These are phyloP conservation scores for Globisporangium polare DNA, from an alignment of 352 stramenopile genomes.

Conservation along the genomic window DNA sequence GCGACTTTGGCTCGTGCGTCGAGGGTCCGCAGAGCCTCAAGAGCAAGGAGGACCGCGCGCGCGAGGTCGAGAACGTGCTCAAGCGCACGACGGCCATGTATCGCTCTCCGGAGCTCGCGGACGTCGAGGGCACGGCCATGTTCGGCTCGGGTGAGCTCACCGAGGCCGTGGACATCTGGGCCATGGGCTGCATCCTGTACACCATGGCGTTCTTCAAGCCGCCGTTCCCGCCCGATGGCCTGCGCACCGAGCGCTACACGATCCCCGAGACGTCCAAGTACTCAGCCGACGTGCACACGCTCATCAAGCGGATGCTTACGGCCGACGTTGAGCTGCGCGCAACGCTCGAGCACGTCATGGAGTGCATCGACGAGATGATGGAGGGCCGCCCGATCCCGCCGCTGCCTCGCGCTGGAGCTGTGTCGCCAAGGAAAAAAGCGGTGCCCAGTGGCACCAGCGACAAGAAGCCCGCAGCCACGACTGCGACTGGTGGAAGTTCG, in stretches of 20 bases:
- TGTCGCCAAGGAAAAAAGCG: conserved; percentile 27
- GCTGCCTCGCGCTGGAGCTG: conserved; percentile 12
- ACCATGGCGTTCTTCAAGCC: conserved; percentile 95
- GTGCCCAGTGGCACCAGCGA: background rate
- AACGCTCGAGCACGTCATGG: conserved; percentile 91
- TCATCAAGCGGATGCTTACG: conserved; percentile 92
- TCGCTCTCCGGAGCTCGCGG: conserved; percentile 95
- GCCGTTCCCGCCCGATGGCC: conserved; percentile 93
- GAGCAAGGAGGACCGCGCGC: conserved; percentile 79
- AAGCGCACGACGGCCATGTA: conserved; percentile 98
- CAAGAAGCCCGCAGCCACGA: background rate
- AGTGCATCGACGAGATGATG: conserved; percentile 78
- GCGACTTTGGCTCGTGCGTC: conserved; percentile 93
- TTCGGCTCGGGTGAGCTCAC: conserved; percentile 92
- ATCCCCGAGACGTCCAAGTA: conserved; percentile 90
- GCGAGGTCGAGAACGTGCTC: conserved; percentile 93
- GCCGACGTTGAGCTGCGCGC: conserved; percentile 87
- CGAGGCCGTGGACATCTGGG: conserved; percentile 92
- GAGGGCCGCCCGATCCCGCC: conserved; percentile 36
- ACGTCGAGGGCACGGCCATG: conserved; percentile 89
- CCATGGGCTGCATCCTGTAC: conserved; percentile 95
- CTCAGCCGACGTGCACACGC: conserved; percentile 78
- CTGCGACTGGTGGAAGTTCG: background rate
- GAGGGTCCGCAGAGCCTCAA: conserved; percentile 68
- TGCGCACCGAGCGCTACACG: conserved; percentile 93